Base-by-base conservation (phyloP, 805 yeast genomes). In the Ogataea parapolymorpha region DNA sequence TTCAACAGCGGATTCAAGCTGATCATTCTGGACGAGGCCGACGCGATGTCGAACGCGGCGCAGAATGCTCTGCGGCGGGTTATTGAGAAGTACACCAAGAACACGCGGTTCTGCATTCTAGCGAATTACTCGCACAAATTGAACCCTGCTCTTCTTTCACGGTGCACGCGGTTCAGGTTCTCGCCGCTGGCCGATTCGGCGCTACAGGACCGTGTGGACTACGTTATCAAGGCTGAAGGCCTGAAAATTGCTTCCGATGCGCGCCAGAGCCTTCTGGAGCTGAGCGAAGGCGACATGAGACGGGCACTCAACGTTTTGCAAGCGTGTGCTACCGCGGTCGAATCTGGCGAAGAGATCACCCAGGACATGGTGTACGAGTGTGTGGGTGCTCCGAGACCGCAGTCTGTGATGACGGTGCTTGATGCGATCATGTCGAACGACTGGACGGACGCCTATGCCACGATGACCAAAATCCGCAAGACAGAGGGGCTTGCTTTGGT, bases 231-330 rank as follows among this genome's bases (percentile, higher is more conserved):
- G 29, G 68, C 69, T 39, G 99, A 93, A 54, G 62, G 77, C 1
- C 66, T 93, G 35, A 64, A 70, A 4, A 68, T 93, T 8, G 56
- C 71, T 0, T 63, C 70, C 0, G 79, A 71, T 1, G 97, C 95
- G 0, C 66, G 75, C 31, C 62, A 65, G 0, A 80, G 96, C 2
- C 66, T 93, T 35, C 68, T 93, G 42, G 70, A 67, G 39, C 71
- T 93, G 41, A 75, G 93, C n/a, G 77, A 80, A 43, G 99, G 99
- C 38, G 99, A 93, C 63, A 93, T 93, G 99, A 79, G 99, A 67
- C 78, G 86, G 37, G 95, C 95, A 1, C 71, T 93, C 53, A 93
- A 93, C 57, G 96, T 93, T 5, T 65, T 93, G 43, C 99, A 93
- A 64, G 95, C 98, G 0, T 87, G 98, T 62, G 77, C 84, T 47